Base-by-base conservation (phyloP, 257 asterid genomes). In the Scutellaria baicalensis region DNA sequence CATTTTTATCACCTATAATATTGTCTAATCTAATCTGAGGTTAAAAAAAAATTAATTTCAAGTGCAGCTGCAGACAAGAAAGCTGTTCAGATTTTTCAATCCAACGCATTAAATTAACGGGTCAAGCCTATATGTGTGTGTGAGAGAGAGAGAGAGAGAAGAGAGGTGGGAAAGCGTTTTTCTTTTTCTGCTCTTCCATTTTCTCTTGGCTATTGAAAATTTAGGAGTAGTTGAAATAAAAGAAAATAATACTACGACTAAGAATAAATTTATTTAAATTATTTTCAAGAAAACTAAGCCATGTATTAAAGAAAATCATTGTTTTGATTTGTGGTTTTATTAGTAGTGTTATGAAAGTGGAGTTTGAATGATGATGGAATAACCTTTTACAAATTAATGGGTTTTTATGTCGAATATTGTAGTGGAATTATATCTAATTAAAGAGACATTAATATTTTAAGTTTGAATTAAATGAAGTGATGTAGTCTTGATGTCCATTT, bases 31-130 rank as follows among this genome's bases (percentile, higher is more conserved):
- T 58, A 73, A 77, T 75, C 84, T 59, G 70, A 33, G 76, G 64
- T 44, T 44, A 38, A 55, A 9, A 33, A 66, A 21, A 9, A 40
- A 21, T 58, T 65, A 59, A 68, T 52, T 68, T 72, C 71, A 67
- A 69, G 61, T 64, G 70, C 45, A 60, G 80, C 76, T 69, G 70
- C 85, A 81, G 88, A 83, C 88, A 83, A 83, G 74, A 83, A 75
- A 78, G 80, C 71, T 75, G 75, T 69, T 76, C 88, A 84, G 86
- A 84, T 74, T 80, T 84, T 86, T 81, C 85, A 84, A 79, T 83
- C 80, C 64, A 43, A 1, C 39, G 83, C 91, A 86, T 84, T 88
- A 64, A 88, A 66, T 78, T 81, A 79, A 69, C 68, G 86, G 85
- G 88, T 83, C 95, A 83, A 80, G 70, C 76, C 52, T 6, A 6